These are phyloP conservation scores for Sporothrix pallida DNA, from an alignment of 2,329 filamentous ascomycete genomes.

Conservation along the genomic window DNA sequence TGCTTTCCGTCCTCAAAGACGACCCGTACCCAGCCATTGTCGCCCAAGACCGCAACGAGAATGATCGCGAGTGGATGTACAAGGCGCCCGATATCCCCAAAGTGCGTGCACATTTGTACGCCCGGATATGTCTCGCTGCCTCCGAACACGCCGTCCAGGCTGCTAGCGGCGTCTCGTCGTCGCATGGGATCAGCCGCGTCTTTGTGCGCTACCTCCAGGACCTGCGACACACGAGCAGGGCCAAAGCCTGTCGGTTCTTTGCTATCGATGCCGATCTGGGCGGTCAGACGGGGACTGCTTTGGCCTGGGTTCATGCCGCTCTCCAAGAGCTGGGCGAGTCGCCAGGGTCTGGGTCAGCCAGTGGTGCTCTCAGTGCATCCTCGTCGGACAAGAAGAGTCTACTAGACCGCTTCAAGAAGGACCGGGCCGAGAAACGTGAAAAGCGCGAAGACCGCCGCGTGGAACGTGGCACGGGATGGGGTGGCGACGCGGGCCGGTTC, in stretches of 20 bases:
- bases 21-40: slow-evolving; percentile 88
- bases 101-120: slow-evolving; percentile 86
- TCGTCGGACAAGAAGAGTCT: slow-evolving; percentile 51
- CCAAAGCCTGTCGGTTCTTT: slow-evolving; percentile 87
- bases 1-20: slow-evolving; percentile 89
- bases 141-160: slow-evolving; percentile 82
- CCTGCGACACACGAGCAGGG: slow-evolving; percentile 74
- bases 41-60: slow-evolving; percentile 78
- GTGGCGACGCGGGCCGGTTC: slow-evolving; percentile 78
- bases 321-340: slow-evolving; percentile 70
- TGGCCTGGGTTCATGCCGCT: slow-evolving; percentile 84
- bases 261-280: slow-evolving; percentile 86
- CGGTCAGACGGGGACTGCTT: slow-evolving; percentile 79
- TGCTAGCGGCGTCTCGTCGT: slow-evolving; percentile 43
- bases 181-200: slow-evolving; percentile 60
- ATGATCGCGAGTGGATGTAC: slow-evolving; percentile 96
- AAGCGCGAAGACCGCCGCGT: slow-evolving; percentile 79
- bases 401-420: slow-evolving; percentile 71
- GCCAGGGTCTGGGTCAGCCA: slow-evolving; percentile 43
- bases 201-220: slow-evolving; percentile 77
- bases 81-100: slow-evolving; percentile 85
- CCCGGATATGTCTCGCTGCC: slow-evolving; percentile 83
- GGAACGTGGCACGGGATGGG: slow-evolving; percentile 76
- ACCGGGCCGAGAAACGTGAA: slow-evolving; percentile 70
- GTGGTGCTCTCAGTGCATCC: slow-evolving; percentile 29